Evolutionary conservation across 495 filamentous ascomycete genomes (phyloP).

Genomic region (Aspergillus bridgeri): DNA sequence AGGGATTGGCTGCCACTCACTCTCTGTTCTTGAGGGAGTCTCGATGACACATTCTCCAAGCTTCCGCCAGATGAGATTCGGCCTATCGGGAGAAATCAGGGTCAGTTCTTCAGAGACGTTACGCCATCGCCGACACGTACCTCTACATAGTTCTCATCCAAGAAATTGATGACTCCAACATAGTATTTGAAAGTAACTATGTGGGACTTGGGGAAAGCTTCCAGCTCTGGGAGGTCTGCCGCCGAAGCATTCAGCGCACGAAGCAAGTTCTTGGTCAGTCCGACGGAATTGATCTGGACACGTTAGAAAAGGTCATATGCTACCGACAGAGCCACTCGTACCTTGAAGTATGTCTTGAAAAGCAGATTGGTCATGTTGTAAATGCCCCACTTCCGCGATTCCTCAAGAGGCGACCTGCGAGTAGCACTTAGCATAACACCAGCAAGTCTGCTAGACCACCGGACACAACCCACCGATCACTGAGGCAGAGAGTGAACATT

Average conservation of each 20-base stretch:
- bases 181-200: slow-evolving; percentile 98
- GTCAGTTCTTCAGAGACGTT: slow-evolving; percentile 17
- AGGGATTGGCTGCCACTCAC: slow-evolving; percentile 40
- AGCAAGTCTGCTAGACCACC: slow-evolving; percentile 1
- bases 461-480: slow-evolving; percentile 66
- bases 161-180: slow-evolving; percentile 79
- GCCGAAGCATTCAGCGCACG: slow-evolving; percentile 70
- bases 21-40: slow-evolving; percentile 72
- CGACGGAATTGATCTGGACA: slow-evolving; percentile 69
- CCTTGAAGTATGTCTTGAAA: slow-evolving; percentile 98
- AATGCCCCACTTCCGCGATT: slow-evolving; percentile 94
- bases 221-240: slow-evolving; percentile 71
- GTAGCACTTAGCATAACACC: slow-evolving; percentile 22
- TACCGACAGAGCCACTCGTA: slow-evolving; percentile 13
- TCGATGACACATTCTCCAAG: slow-evolving; percentile 72
- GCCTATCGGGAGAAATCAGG: slow-evolving; percentile 47
- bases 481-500: slow-evolving; percentile 83
- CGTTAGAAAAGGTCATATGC: not conserved
- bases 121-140: slow-evolving; percentile 36
- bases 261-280: slow-evolving; percentile 86
- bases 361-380: slow-evolving; percentile 90
- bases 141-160: slow-evolving; percentile 85
- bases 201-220: slow-evolving; percentile 78
- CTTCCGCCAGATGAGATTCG: slow-evolving; percentile 72
- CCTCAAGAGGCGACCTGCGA: slow-evolving; percentile 72